Conservation (phyloP, 192 early-diverging fungal species). For the Helicostylum pulchrum region DNA sequence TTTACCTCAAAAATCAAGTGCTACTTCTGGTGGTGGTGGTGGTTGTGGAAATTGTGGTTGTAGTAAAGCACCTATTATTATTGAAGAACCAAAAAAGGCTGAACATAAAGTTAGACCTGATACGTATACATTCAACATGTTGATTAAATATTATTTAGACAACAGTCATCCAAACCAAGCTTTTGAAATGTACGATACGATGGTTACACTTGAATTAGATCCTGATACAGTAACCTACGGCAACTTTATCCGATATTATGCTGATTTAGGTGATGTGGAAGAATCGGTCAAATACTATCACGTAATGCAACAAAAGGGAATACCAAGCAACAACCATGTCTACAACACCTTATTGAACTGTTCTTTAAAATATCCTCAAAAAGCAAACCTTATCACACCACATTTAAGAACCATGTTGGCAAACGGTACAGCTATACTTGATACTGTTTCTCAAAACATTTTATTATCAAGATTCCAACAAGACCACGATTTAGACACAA, state of each 20-base stretch:
- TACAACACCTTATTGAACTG: slow-evolving; percentile 15
- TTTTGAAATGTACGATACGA: slow-evolving; percentile 10
- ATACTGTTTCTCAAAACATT: slow-evolving; percentile 9
- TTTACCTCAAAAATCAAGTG: not conserved
- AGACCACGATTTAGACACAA: not conserved
- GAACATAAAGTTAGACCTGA: not conserved
- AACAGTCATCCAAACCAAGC: slow-evolving; percentile 7
- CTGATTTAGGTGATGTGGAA: not conserved
- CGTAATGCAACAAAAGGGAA: slow-evolving; percentile 21
- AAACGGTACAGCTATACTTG: not conserved
- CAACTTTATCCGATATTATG: slow-evolving; percentile 21
- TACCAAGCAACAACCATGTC: slow-evolving; percentile 9
- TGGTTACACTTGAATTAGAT: not conserved
- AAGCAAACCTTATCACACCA: not conserved
- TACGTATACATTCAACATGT: slow-evolving; percentile 20
- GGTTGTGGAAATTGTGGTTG: slow-evolving; percentile 11
- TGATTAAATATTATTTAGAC: slow-evolving; percentile 15
- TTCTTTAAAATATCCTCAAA: slow-evolving; percentile 6
- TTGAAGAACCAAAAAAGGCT: not conserved
- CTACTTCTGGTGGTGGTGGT: not conserved
- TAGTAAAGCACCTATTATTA: not conserved
- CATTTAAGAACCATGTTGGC: slow-evolving; percentile 4
- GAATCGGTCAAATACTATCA: slow-evolving; percentile 19
- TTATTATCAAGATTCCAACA: not conserved
- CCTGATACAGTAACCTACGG: slow-evolving; percentile 24